Evolutionary conservation across 2,329 filamentous ascomycete genomes (phyloP), one percentile per base, ranked within the genome.

Genomic region (Colletotrichum somersetense): DNA sequence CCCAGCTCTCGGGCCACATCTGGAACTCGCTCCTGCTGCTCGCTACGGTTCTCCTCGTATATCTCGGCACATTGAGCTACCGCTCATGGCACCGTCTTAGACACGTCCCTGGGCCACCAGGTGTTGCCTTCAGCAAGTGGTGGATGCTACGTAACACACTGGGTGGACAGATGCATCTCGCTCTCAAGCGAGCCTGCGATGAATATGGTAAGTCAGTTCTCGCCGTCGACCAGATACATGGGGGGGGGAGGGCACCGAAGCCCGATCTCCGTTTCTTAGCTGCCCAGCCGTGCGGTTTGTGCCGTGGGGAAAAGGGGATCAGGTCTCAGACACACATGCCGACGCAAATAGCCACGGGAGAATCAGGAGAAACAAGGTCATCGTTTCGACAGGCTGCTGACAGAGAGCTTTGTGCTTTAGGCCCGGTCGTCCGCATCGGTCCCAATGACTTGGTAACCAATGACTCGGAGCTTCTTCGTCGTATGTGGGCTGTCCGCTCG

Each of bases 391-490:
- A 73, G 71, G 73, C 73, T 73, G 71, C 66, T 72, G 65, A 74
- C 73, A 71, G 53, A 53, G 53, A 59, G 35, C 48, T n/a, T 56
- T 66, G 38, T 44, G 40, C 35, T 52, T 26, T 72, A 81, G 79
- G 80, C 40, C 76, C 79, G 16, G 77, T 82, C 23, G 79, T 78
- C 38, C 79, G 81, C 66, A 77, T 83, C 62, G 81, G 79, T 20
- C 80, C 81, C 63, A 79, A 80, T 69, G 78, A 79, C 61, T 71
- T 83, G 53, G 75, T 80, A 46, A 83, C 81, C 52, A 78, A 77
- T 65, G 80, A 82, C 67, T 77, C 78, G n/a, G 78, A 81, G 30
- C 56, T 81, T 30, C 66, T 82, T 38, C 76, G 77, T 30, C 76
- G 77, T 63, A 82, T 83, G 76, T 78, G 77, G 74, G 78, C 77